A percentile compares a stretch with the other conserved stretches of the same genome.
Evolutionary conservation across 169 alveolate species (phyloP).

Genomic region (Nephromyces sp.): DNA sequence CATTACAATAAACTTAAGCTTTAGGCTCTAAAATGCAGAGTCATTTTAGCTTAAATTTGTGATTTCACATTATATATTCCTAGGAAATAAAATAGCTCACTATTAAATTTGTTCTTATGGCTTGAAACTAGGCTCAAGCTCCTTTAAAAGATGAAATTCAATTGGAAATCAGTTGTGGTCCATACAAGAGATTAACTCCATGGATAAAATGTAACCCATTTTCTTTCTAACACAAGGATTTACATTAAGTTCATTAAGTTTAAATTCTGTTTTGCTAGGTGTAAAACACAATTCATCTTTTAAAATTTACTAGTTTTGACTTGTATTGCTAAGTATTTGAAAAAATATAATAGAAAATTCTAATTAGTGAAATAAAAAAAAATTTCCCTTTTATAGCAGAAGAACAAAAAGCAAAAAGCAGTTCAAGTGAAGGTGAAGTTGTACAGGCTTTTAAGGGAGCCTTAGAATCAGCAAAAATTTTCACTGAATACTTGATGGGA

Average conservation of each 20-base stretch:
- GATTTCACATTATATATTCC: no score
- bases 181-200: constrained; percentile 56
- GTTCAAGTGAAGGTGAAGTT: constrained; percentile 22
- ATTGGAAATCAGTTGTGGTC: constrained; percentile 71
- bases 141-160: constrained; percentile 40
- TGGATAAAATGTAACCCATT: constrained; percentile 38
- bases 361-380: no score
- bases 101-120: not conserved
- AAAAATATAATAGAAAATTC: no score
- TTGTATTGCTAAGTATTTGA: no score
- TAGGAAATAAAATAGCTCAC: not conserved
- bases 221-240: no score
- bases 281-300: no score
- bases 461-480: constrained; percentile 23
- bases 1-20: constrained; percentile 15
- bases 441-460: constrained; percentile 21
- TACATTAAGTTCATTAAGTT: no score
- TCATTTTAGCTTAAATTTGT: no score
- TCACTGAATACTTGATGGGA: constrained; percentile 27
- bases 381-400: no score
- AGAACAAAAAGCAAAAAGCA: constrained; percentile 5
- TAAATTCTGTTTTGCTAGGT: no score
- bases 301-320: no score
- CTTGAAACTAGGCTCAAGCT: constrained; percentile 17
- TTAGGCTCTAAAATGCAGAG: not conserved